Evolutionary conservation across 441 rosid species (phyloP), one percentile per base, ranked within the genome.

Genomic region (Daphne laureola): DNA sequence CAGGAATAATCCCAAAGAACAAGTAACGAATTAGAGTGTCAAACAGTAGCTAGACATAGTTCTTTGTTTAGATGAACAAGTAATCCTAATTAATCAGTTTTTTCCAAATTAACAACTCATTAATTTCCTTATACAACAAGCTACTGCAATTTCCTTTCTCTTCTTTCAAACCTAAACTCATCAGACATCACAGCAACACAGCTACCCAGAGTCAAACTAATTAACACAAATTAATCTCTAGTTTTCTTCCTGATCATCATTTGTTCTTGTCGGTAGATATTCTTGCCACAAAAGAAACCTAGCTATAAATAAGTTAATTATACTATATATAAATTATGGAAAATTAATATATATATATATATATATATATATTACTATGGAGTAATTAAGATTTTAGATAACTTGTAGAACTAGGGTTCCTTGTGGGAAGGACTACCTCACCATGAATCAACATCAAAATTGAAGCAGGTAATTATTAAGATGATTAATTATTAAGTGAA

Each of bases 321-420:
- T n/a, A n/a, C n/a, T n/a, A n/a, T n/a, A n/a, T n/a, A n/a, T n/a
- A n/a, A n/a, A n/a, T n/a, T n/a, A n/a, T n/a, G n/a, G n/a, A n/a
- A n/a, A n/a, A n/a, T n/a, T n/a, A n/a, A n/a, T n/a, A n/a, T n/a
- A n/a, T n/a, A n/a, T n/a, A n/a, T n/a, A n/a, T n/a, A n/a, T n/a
- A n/a, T n/a, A n/a, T n/a, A n/a, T 21, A 21, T 21, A 21, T 21
- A 21, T 21, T 21, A 21, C 3, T 21, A 45, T n/a, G 51, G 31
- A 59, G 27, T 66, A 43, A 57, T 46, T 18, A 17, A 43, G 67
- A 63, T 31, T 31, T 31, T 11, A 31, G 38, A 31, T 79, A 71
- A 53, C 86, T 79, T 82, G 68, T 72, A 64, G 71, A 68, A 69
- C 63, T 53, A 59, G 73, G 77, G 73, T 73, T 79, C 78, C 81